A percentile compares a stretch with the other conserved stretches of the same genome.
Conservation (phyloP, 2,329 filamentous ascomycete genomes). For the Mycosphaerella sp. region DNA sequence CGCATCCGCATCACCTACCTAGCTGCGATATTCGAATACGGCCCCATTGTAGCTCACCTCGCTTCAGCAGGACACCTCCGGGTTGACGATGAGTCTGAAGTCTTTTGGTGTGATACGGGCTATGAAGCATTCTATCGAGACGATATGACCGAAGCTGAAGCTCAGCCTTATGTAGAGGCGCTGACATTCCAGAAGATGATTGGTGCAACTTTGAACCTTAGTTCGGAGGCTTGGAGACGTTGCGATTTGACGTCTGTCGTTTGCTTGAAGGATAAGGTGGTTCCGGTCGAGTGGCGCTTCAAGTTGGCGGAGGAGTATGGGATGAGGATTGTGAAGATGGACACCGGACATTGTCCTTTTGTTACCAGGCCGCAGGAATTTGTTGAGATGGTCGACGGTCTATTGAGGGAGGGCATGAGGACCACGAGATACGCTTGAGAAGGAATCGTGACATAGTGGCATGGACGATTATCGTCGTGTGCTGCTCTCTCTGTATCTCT, state of each 20-base stretch:
- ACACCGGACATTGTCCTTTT: constrained; percentile 11
- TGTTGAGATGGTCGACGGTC: constrained; percentile 5
- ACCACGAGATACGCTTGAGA: neutral
- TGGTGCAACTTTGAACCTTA: neutral
- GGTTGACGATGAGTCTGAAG: neutral
- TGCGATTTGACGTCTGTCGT: constrained; percentile 6
- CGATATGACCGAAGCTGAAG: constrained; percentile 11
- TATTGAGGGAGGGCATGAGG: constrained; percentile 2
- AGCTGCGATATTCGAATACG: constrained; percentile 7
- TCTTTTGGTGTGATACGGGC: constrained; percentile 1
- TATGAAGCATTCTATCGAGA: constrained; percentile 8
- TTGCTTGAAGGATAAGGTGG: constrained; percentile 4
- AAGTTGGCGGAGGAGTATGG: constrained; percentile 7
- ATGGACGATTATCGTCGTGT: too few species aligned
- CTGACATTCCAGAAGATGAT: constrained; percentile 6
- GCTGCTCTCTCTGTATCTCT: too few species aligned
- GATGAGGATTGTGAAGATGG: constrained; percentile 9
- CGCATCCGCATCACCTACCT: constrained; percentile 7
- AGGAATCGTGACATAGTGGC: too few species aligned
- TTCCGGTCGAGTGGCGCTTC: constrained; percentile 5
- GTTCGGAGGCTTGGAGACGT: neutral
- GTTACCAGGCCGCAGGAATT: constrained; percentile 10
- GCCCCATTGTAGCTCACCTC: neutral
- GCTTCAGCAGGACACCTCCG: neutral
- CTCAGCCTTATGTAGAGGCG: constrained; percentile 10